phyloP scores from a whole-genome alignment of 768 basidiomycete species.

The Pleurotus citrinopileatus region DNA sequence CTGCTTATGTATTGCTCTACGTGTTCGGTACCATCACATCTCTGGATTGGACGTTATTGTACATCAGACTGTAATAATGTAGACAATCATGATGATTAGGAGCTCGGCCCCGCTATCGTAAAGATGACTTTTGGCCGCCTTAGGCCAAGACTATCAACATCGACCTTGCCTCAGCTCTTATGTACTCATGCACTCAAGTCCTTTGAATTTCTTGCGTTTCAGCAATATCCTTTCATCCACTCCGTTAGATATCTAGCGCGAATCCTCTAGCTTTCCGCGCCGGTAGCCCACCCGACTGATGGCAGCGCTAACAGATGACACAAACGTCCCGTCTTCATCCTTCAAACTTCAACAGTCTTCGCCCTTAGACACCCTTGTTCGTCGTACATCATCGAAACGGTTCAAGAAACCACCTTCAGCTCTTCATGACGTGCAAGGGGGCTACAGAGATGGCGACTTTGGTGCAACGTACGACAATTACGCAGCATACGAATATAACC shows the following conservation, averaged over 20 bases:
- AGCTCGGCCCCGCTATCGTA: not conserved
- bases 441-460: not conserved
- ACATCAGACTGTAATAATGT: not conserved
- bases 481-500: conserved; percentile 5
- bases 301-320: conserved; percentile 3
- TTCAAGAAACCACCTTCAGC: not conserved
- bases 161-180: too few relatives aligned
- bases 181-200: too few relatives aligned
- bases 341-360: conserved; percentile 40
- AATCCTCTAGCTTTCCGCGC: too few relatives aligned
- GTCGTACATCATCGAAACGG: conserved; percentile 41
- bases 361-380: conserved; percentile 57
- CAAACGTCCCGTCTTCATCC: conserved; percentile 15
- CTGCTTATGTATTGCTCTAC: conserved; percentile 3
- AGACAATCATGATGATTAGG: not conserved
- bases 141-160: too few relatives aligned
- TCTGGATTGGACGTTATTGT: not conserved
- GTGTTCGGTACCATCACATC: not conserved
- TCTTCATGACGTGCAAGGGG: not conserved
- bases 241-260: too few relatives aligned
- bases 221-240: not conserved
- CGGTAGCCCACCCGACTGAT: too few relatives aligned
- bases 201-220: not conserved
- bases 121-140: too few relatives aligned
- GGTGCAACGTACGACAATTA: conserved; percentile 7